Evolutionary conservation across 1,139 yeast species (phyloP).

Genomic region (Nadsonia commutata): DNA sequence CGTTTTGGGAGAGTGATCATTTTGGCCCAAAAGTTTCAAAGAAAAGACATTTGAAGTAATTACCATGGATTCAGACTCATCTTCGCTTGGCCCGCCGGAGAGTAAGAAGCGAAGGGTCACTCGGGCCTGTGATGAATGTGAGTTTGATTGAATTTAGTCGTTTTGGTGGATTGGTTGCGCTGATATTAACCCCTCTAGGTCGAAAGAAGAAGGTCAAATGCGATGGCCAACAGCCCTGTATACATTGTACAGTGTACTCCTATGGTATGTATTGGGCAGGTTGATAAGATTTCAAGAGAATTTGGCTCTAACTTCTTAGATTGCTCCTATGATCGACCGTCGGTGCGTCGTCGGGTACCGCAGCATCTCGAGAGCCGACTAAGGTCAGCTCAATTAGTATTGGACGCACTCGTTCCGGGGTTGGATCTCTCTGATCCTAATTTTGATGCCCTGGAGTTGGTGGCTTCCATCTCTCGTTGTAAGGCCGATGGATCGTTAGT

Average conservation of each 20-base stretch:
- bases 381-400: slow-evolving; percentile 22
- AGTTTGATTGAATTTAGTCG: slow-evolving; percentile 11
- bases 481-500: neutral
- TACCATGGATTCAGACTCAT: neutral
- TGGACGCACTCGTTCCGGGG: slow-evolving; percentile 31
- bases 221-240: slow-evolving; percentile 78
- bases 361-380: slow-evolving; percentile 25
- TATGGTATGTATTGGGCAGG: no score
- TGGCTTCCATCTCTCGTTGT: neutral
- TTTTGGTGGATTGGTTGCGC: slow-evolving; percentile 2
- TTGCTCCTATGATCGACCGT: slow-evolving; percentile 68
- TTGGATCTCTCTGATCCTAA: neutral
- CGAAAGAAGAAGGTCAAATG: slow-evolving; percentile 64
- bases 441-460: neutral
- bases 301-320: no score
- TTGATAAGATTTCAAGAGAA: no score
- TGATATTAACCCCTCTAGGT: neutral
- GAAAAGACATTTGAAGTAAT: slow-evolving; percentile 1
- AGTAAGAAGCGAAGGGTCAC: slow-evolving; percentile 55
- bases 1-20: no score
- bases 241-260: slow-evolving; percentile 72
- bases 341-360: slow-evolving; percentile 37
- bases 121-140: slow-evolving; percentile 77
- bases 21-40: slow-evolving; percentile 1
- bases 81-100: neutral